Percentiles rank a stretch among this genome's conserved stretches.
Evolutionary conservation across 441 rosid genomes (phyloP).

Genomic region (Viola pubescens): DNA sequence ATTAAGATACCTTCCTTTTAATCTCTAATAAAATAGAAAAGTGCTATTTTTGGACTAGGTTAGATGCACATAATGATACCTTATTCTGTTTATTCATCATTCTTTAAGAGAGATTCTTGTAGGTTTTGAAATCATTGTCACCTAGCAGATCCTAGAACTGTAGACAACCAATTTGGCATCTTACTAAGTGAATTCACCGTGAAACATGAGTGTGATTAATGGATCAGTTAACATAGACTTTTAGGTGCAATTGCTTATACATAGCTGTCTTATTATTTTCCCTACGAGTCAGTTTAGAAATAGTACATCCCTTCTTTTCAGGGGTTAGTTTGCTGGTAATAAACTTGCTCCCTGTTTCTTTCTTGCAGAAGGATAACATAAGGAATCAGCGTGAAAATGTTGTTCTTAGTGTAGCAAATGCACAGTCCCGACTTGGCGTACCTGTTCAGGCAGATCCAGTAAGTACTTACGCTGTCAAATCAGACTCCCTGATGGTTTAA

Average conservation of each 20-base stretch:
- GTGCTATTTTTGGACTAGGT: too few species aligned
- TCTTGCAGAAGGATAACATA: conserved; percentile 73
- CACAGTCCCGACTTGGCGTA: conserved; percentile 71
- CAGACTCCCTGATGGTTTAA: neutral
- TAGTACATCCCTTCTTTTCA: neutral
- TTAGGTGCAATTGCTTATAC: neutral
- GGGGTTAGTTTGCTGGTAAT: neutral
- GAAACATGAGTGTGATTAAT: neutral
- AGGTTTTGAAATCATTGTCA: too few species aligned
- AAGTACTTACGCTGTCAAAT: conserved; percentile 27
- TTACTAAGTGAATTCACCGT: too few species aligned
- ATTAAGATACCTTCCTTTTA: too few species aligned
- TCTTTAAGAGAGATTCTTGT: too few species aligned
- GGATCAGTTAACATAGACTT: neutral
- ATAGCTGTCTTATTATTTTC: neutral
- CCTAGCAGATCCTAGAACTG: too few species aligned
- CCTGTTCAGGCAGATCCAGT: conserved; percentile 75
- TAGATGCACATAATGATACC: too few species aligned
- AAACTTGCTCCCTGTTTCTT: neutral
- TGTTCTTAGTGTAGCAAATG: conserved; percentile 81
- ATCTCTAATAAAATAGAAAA: too few species aligned
- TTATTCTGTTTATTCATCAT: too few species aligned
- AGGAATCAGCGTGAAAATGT: conserved; percentile 96
- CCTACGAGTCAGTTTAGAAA: neutral
- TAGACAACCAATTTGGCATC: too few species aligned